Evolutionary conservation across 1,139 yeast species (phyloP).

Genomic region (Zhuliangozyma blackwelliae): DNA sequence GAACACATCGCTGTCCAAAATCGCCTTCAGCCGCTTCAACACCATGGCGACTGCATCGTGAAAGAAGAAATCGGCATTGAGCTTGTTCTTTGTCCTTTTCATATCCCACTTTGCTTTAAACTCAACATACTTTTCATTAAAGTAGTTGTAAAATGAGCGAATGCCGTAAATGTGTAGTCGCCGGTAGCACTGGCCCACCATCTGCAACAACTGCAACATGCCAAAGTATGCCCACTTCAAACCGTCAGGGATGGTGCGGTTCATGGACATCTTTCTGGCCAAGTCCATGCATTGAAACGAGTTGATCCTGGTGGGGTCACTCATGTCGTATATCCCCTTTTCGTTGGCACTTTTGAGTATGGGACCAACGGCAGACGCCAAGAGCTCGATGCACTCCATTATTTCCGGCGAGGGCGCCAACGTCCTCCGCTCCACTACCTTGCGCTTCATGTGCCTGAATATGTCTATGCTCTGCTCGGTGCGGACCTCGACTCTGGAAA

Average conservation of each 20-base stretch:
- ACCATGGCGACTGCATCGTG: conserved; percentile 45
- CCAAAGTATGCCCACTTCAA: conserved; percentile 67
- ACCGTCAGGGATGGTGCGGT: conserved; percentile 57
- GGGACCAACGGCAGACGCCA: conserved; percentile 57
- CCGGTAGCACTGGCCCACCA: conserved; percentile 70
- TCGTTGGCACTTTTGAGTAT: conserved; percentile 60
- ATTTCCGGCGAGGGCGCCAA: conserved; percentile 54
- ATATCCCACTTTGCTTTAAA: conserved; percentile 53
- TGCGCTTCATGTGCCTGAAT: conserved; percentile 70
- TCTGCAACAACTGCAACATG: conserved; percentile 57
- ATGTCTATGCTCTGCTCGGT: conserved; percentile 85
- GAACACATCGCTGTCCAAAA: conserved; percentile 36
- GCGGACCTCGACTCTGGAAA: conserved; percentile 78
- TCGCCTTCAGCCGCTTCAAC: conserved; percentile 39
- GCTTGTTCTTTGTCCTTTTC: conserved; percentile 51
- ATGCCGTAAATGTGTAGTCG: conserved; percentile 80
- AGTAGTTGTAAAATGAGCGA: conserved; percentile 66
- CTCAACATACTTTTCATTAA: conserved; percentile 53
- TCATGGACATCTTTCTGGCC: conserved; percentile 50
- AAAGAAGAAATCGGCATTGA: conserved; percentile 56
- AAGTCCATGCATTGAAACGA: conserved; percentile 72
- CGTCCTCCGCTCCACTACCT: conserved; percentile 55
- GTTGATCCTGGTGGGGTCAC: conserved; percentile 65
- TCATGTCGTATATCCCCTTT: conserved; percentile 55
- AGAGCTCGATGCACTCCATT: conserved; percentile 41